phyloP scores from a whole-genome alignment of 331 rosid genomes.

The Dryas integrifolia region DNA sequence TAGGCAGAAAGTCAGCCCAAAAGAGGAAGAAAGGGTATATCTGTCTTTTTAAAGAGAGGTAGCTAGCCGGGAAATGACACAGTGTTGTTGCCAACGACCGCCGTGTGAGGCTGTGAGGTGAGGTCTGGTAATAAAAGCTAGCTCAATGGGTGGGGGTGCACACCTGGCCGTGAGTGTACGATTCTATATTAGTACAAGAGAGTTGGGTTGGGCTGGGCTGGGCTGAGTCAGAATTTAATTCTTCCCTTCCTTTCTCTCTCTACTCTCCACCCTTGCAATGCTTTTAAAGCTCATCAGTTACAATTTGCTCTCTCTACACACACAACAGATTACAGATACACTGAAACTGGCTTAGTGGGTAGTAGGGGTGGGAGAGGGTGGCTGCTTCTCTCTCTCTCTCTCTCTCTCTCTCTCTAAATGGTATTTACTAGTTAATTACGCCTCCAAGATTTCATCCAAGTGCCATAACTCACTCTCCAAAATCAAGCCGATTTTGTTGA shows the following conservation, averaged over 20 bases:
- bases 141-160: constrained; percentile 28
- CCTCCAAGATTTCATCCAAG: constrained; percentile 39
- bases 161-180: constrained; percentile 46
- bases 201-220: constrained; percentile 6
- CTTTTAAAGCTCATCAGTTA: constrained; percentile 58
- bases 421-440: background rate
- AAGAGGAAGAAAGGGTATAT: constrained; percentile 19
- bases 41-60: constrained; percentile 19
- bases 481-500: constrained; percentile 54
- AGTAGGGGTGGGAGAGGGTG: no score
- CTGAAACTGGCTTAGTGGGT: no score
- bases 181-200: constrained; percentile 14
- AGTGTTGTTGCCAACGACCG: background rate
- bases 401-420: background rate
- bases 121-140: constrained; percentile 35
- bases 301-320: constrained; percentile 15
- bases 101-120: background rate
- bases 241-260: constrained; percentile 2
- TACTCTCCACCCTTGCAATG: constrained; percentile 13
- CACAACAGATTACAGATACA: no score
- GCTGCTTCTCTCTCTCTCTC: background rate
- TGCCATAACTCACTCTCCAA: constrained; percentile 48
- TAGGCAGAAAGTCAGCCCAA: background rate
- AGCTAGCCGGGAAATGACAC: constrained; percentile 23
- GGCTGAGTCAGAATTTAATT: constrained; percentile 26